Base-by-base conservation (phyloP, 2,329 filamentous ascomycete species). In the Cladosporium sp. region DNA sequence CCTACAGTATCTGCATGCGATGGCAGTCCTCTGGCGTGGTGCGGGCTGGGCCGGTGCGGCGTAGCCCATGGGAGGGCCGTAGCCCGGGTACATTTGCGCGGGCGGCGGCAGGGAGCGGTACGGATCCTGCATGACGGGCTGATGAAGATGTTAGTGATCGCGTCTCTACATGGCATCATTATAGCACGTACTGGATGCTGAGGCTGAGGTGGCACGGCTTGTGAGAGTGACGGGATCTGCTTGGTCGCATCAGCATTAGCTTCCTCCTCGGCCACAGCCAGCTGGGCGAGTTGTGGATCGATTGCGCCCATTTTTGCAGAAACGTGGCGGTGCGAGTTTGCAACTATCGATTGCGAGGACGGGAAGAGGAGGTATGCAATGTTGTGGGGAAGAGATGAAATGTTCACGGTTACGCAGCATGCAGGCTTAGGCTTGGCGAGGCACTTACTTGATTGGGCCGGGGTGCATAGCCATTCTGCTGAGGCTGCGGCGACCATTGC, bases 1-100 rank as follows among this genome's bases (percentile, higher is more conserved):
- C 58, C 82, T 73, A 70, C 82, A 84, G 68, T 84, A 84, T 58
- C 80, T 77, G 66, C 82, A 84, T 47, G 82, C 82, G 68, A 84
- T 84, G 56, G 82, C 82, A 52, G 82, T 84, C 61, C 82, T 75
- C 68, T 84, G 82, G 57, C 82, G 77, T 15, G 82, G 82, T n/a
- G 81, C 81, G 34, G 79, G 78, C 65, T 79, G 77, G 51, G 72
- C 71, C 59, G 72, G 67, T 37, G 71, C 69, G 45, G 67, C 69
- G 44, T 77, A 76, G 10, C 70, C 72, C 55, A 75, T 75, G 56
- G 72, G 72, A 52, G 73, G 73, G 62, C 70, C 63, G 65, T 77
- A 55, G 20, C 39, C 52, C 32, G 52, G 52, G 40, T 55, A 78
- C 74, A 78, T 73, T 34, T 75, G 72, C 58, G 74, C 72, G 57